Percentiles rank a stretch among this genome's conserved stretches.
Conservation (phyloP, 257 asterid genomes). For the Forsythia viridissima region DNA sequence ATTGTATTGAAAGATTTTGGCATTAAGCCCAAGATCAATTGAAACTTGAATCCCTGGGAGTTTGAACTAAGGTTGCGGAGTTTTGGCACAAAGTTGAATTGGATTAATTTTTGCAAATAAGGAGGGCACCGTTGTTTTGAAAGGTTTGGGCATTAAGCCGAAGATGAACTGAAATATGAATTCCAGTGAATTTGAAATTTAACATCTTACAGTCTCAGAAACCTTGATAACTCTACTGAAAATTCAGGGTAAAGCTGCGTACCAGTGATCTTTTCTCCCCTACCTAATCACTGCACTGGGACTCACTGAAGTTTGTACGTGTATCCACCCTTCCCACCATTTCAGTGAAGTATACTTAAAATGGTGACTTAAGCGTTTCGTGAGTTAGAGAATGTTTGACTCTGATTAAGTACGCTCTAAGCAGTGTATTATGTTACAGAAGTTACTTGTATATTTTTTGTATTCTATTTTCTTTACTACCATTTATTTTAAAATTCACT, state of each 20-base stretch:
- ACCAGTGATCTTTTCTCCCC: neutral
- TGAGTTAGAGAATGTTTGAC: too few species aligned
- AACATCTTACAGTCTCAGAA: neutral
- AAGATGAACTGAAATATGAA: neutral
- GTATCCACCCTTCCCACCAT: neutral
- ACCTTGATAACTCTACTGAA: neutral
- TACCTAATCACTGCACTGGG: neutral
- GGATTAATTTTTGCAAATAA: too few species aligned
- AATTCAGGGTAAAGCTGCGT: neutral
- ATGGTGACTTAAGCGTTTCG: too few species aligned
- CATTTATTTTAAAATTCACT: neutral
- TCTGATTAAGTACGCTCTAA: too few species aligned
- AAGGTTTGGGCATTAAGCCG: neutral
- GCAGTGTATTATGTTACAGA: neutral
- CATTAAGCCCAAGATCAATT: too few species aligned
- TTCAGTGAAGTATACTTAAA: too few species aligned
- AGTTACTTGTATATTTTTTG: neutral
- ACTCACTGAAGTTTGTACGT: neutral
- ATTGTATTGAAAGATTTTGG: too few species aligned
- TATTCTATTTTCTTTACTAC: neutral
- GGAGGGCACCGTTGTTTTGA: too few species aligned
- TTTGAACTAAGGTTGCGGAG: too few species aligned
- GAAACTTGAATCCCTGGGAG: too few species aligned
- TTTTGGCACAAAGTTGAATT: too few species aligned
- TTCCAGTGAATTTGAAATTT: neutral